Conservation (phyloP, 2,329 filamentous ascomycete species). For the Colletotrichum sp. region DNA sequence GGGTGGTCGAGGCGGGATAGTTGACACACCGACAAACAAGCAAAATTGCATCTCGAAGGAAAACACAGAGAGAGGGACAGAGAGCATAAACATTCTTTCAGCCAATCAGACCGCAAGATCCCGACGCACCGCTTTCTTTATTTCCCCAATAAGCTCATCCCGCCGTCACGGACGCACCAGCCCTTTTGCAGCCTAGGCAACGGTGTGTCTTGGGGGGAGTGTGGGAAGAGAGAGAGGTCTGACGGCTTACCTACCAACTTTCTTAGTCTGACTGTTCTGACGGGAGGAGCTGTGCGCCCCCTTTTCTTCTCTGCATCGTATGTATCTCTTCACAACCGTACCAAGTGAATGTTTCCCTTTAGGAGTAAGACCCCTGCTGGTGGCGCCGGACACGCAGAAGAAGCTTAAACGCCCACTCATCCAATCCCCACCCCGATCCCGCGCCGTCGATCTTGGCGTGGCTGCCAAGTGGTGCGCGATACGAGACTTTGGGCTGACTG, state of each 20-base stretch:
- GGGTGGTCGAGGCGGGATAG: background rate
- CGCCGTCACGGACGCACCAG: background rate
- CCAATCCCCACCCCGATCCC: background rate
- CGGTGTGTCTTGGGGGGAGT: background rate
- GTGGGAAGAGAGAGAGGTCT: background rate
- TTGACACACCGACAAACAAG: background rate
- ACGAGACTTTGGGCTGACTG: background rate
- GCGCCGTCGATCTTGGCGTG: background rate
- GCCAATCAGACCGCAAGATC: background rate
- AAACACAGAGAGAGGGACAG: background rate
- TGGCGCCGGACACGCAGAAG: slow-evolving; percentile 1
- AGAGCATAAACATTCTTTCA: background rate
- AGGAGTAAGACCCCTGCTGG: background rate
- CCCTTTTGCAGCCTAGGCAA: background rate
- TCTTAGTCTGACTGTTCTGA: background rate
- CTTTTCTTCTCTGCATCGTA: background rate
- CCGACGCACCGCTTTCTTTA: background rate
- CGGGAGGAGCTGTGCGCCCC: background rate
- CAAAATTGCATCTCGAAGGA: background rate
- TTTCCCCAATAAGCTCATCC: background rate
- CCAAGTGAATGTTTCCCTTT: background rate
- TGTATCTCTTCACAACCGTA: background rate
- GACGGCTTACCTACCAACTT: background rate
- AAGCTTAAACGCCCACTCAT: slow-evolving; percentile 14
- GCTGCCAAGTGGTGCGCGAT: background rate